A percentile compares a stretch with the other conserved stretches of the same genome.
These are phyloP conservation scores for Chrysoporthe cubensis DNA, from an alignment of 2,329 filamentous ascomycete species.

Conservation along the genomic window DNA sequence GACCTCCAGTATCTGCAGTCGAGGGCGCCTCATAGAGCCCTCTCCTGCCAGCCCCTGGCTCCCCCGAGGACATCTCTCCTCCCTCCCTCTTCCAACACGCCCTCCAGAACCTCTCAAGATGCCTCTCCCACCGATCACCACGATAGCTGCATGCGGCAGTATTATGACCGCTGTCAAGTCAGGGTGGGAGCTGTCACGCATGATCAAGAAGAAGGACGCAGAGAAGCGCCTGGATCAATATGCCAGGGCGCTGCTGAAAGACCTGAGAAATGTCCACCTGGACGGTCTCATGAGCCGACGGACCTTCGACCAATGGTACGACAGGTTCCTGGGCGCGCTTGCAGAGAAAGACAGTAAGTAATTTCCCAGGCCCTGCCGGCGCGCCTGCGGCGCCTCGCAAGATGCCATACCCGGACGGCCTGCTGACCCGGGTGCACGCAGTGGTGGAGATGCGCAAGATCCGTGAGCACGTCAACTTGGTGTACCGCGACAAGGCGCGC, in stretches of 20 bases:
- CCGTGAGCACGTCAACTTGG: conserved; percentile 25
- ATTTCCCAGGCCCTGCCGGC: no score
- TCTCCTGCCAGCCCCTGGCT: neutral
- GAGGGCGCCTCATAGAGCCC: conserved; percentile 6
- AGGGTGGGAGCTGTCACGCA: conserved; percentile 36
- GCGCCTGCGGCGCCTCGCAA: no score
- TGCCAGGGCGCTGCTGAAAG: conserved; percentile 24
- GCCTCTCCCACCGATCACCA: conserved; percentile 34
- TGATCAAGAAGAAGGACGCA: conserved; percentile 35
- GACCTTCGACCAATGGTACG: conserved; percentile 36
- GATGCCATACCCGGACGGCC: neutral
- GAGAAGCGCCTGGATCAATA: conserved; percentile 30
- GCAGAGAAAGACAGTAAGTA: conserved; percentile 36
- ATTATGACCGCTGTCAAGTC: conserved; percentile 38
- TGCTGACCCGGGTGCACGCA: neutral
- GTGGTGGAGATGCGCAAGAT: conserved; percentile 27
- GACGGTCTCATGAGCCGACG: conserved; percentile 32
- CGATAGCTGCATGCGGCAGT: conserved; percentile 36
- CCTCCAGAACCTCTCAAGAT: conserved; percentile 27
- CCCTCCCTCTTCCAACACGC: neutral
- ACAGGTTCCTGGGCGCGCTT: conserved; percentile 35
- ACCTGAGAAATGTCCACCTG: conserved; percentile 25
- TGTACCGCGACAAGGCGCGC: conserved; percentile 23
- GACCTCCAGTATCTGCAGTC: neutral
- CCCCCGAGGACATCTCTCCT: neutral